phyloP scores from a whole-genome alignment of 164 flowering plant genomes.

The Brasenia schreberi region DNA sequence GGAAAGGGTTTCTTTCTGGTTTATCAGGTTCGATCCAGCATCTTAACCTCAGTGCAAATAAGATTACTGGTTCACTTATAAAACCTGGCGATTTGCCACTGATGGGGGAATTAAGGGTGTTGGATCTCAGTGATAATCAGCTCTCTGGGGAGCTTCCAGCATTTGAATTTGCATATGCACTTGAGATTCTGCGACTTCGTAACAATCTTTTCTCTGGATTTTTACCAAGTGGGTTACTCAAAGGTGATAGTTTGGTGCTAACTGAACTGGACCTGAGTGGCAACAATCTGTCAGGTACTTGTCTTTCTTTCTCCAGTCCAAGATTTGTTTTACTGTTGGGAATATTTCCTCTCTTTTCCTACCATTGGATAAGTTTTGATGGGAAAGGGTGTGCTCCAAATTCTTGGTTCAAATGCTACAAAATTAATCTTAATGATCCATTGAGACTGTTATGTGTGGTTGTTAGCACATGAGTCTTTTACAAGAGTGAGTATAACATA shows the following conservation, averaged over 20 bases:
- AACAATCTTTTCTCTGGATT: conserved; percentile 70
- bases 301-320: background rate
- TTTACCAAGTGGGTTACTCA: conserved; percentile 64
- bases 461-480: too few relatives aligned
- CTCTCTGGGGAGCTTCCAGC: conserved; percentile 84
- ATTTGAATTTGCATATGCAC: conserved; percentile 75
- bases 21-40: conserved; percentile 55
- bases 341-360: too few relatives aligned
- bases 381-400: too few relatives aligned
- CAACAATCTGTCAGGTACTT: conserved; percentile 87
- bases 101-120: conserved; percentile 37
- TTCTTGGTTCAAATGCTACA: too few relatives aligned
- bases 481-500: too few relatives aligned
- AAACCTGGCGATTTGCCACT: conserved; percentile 25
- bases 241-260: conserved; percentile 64
- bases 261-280: conserved; percentile 81
- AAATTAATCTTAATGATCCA: too few relatives aligned
- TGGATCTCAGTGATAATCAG: conserved; percentile 93
- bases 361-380: too few relatives aligned
- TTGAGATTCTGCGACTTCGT: conserved; percentile 64
- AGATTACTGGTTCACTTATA: conserved; percentile 32
- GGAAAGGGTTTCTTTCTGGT: conserved; percentile 36
- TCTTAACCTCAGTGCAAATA: conserved; percentile 43
- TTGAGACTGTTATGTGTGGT: too few relatives aligned
- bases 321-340: too few relatives aligned